Percentiles rank a stretch among this genome's conserved stretches.
These are phyloP conservation scores for Collariella sp. DNA, from an alignment of 495 filamentous ascomycete genomes.

Conservation along the genomic window DNA sequence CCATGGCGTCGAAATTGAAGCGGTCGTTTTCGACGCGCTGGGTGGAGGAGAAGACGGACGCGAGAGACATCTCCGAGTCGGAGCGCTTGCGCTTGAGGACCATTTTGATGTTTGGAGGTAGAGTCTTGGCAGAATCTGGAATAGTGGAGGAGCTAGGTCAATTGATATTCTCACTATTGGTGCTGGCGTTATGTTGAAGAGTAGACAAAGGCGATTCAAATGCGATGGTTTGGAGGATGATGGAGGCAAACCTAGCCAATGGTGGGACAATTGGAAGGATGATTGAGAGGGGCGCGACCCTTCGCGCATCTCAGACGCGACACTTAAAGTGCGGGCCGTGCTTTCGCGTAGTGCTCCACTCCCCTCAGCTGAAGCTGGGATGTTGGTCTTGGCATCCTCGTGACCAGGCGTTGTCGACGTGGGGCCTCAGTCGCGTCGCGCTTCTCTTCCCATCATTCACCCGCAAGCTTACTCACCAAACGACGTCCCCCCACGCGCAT, in stretches of 20 bases:
- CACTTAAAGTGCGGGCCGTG: slow-evolving; percentile 11
- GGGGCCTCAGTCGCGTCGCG: no score
- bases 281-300: no score
- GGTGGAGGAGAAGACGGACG: slow-evolving; percentile 32
- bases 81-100: slow-evolving; percentile 45
- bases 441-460: no score
- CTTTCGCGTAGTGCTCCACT: not conserved
- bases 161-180: no score
- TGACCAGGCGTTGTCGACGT: slow-evolving; percentile 18
- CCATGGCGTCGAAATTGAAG: slow-evolving; percentile 24
- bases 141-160: no score
- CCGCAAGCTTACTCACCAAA: no score
- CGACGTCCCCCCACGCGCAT: no score
- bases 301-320: slow-evolving; percentile 1
- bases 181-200: no score
- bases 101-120: slow-evolving; percentile 25
- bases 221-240: no score
- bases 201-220: no score
- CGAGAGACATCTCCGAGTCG: slow-evolving; percentile 40
- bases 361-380: no score
- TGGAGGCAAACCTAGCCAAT: not conserved
- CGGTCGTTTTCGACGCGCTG: slow-evolving; percentile 16
- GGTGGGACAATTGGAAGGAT: not conserved
- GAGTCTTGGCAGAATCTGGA: not conserved
- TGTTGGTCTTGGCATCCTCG: slow-evolving; percentile 7